phyloP scores from a whole-genome alignment of 2,329 filamentous ascomycete genomes.

The Fusarium xyrophilum region DNA sequence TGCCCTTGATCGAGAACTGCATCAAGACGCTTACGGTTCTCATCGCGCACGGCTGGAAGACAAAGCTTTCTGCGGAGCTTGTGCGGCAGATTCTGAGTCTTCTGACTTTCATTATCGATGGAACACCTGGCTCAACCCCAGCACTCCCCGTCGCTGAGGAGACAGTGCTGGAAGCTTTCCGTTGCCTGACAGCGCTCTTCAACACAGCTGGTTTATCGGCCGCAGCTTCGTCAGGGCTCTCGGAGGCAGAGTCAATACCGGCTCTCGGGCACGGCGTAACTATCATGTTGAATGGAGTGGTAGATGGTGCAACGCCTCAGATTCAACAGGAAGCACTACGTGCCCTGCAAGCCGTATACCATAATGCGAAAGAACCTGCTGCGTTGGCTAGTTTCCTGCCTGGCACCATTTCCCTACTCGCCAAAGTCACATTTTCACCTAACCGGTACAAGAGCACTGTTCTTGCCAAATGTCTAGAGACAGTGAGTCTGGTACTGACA shows the following conservation, averaged over 20 bases:
- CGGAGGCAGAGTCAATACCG: slow-evolving; percentile 70
- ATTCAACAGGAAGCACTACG: slow-evolving; percentile 74
- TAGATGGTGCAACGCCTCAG: slow-evolving; percentile 67
- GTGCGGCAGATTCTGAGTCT: slow-evolving; percentile 86
- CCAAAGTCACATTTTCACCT: slow-evolving; percentile 75
- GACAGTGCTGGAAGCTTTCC: slow-evolving; percentile 73
- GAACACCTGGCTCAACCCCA: slow-evolving; percentile 63
- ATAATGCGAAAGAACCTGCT: slow-evolving; percentile 72
- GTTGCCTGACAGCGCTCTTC: slow-evolving; percentile 72
- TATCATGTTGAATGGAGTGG: slow-evolving; percentile 77
- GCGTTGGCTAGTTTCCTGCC: slow-evolving; percentile 86
- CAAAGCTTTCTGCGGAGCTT: slow-evolving; percentile 72
- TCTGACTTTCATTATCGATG: slow-evolving; percentile 80
- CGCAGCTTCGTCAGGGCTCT: slow-evolving; percentile 57
- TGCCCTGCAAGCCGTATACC: slow-evolving; percentile 68
- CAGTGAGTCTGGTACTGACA: slow-evolving; percentile 62
- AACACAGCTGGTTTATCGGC: slow-evolving; percentile 61
- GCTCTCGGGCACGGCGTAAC: slow-evolving; percentile 83
- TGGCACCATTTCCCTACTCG: slow-evolving; percentile 82
- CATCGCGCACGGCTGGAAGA: slow-evolving; percentile 79
- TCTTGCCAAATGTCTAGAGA: slow-evolving; percentile 66
- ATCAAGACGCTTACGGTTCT: slow-evolving; percentile 78
- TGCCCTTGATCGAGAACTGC: slow-evolving; percentile 75
- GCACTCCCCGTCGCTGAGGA: slow-evolving; percentile 70
- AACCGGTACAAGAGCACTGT: slow-evolving; percentile 64